These are phyloP conservation scores for Adansonia rubrostipa DNA, from an alignment of 441 rosid genomes.

Conservation along the genomic window DNA sequence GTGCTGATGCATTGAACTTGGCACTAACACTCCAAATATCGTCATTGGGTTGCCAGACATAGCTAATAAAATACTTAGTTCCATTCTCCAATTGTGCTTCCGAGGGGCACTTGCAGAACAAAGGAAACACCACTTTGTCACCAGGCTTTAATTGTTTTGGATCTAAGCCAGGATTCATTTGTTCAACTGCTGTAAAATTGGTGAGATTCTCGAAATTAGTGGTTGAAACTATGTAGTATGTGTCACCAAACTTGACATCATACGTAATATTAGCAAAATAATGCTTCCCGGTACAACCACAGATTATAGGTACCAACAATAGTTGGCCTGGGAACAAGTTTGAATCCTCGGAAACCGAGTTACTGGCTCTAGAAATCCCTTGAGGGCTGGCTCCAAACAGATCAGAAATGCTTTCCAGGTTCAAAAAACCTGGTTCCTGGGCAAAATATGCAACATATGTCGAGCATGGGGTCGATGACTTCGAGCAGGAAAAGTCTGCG, in stretches of 20 bases:
- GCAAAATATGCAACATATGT: slow-evolving; percentile 50
- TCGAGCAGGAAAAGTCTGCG: slow-evolving; percentile 47
- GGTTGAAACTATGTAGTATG: slow-evolving; percentile 48
- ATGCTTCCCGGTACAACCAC: slow-evolving; percentile 51
- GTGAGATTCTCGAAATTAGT: slow-evolving; percentile 51
- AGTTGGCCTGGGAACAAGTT: slow-evolving; percentile 51
- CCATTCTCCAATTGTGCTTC: slow-evolving; percentile 36
- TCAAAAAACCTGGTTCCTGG: slow-evolving; percentile 41
- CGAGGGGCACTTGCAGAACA: slow-evolving; percentile 67
- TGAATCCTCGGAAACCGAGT: slow-evolving; percentile 49
- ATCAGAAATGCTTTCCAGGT: slow-evolving; percentile 51
- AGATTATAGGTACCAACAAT: slow-evolving; percentile 53
- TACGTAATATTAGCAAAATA: slow-evolving; percentile 59
- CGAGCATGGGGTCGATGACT: slow-evolving; percentile 37
- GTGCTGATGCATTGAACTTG: slow-evolving; percentile 41
- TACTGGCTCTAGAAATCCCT: slow-evolving; percentile 51
- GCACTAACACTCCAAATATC: slow-evolving; percentile 43
- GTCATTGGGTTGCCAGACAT: slow-evolving; percentile 60
- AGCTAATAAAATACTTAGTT: slow-evolving; percentile 48
- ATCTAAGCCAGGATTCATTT: slow-evolving; percentile 43
- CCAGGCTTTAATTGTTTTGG: slow-evolving; percentile 49
- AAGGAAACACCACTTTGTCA: slow-evolving; percentile 49
- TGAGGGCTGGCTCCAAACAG: slow-evolving; percentile 48
- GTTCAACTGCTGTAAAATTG: slow-evolving; percentile 43
- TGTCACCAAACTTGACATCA: slow-evolving; percentile 54